A percentile compares a stretch with the other conserved stretches of the same genome.
Conservation (phyloP, 495 filamentous ascomycete genomes). For the Chaetomidium leptoderma region DNA sequence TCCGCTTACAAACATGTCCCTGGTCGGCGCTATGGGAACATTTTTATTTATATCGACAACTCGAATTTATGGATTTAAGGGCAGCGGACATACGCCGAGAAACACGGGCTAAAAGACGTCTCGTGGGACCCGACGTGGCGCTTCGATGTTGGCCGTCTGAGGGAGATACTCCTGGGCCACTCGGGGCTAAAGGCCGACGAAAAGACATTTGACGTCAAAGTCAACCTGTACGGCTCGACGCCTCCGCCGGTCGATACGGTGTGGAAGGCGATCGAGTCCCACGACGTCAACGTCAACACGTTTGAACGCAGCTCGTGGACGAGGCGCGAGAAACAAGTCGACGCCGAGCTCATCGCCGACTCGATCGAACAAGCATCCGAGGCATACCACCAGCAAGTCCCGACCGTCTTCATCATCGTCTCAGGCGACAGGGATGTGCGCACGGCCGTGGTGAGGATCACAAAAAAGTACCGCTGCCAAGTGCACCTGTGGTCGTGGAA, state of each 20-base stretch:
- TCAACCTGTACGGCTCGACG: constrained; percentile 13
- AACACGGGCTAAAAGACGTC: not conserved
- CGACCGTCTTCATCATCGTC: constrained; percentile 11
- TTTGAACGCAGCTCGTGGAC: constrained; percentile 10
- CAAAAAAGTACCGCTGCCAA: not conserved
- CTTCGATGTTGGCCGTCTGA: constrained; percentile 10
- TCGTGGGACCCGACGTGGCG: constrained; percentile 14
- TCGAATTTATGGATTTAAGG: constrained; percentile 20
- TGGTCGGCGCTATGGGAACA: not conserved
- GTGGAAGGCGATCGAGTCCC: constrained; percentile 8
- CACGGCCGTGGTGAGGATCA: constrained; percentile 1
- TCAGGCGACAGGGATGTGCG: constrained; percentile 16
- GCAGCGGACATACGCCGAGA: constrained; percentile 9
- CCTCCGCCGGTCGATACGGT: constrained; percentile 15
- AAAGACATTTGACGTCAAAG: not conserved
- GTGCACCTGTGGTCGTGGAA: constrained; percentile 18
- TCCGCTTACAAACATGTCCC: not conserved
- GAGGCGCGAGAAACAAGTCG: constrained; percentile 13
- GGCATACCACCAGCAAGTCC: not conserved
- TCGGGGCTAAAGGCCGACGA: not conserved
- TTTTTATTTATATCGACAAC: constrained; percentile 19
- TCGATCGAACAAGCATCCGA: not conserved
- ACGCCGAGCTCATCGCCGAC: constrained; percentile 14
- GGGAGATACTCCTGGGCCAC: not conserved
- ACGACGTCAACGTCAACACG: constrained; percentile 7